Percentiles rank a stretch among this genome's conserved stretches.
Evolutionary conservation across 441 rosid genomes (phyloP).

Genomic region (Corymbia citriodora): DNA sequence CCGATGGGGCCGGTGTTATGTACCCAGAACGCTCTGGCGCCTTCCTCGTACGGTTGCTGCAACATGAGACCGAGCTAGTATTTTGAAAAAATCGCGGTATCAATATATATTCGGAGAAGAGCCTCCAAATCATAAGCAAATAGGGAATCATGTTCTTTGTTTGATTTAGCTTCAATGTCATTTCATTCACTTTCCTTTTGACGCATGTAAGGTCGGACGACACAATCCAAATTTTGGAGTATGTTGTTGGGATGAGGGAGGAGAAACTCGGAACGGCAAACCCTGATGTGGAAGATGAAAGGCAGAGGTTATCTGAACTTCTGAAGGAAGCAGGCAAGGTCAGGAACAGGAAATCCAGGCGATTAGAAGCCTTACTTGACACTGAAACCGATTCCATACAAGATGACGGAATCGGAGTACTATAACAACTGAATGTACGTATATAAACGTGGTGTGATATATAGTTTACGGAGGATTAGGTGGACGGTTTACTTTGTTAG

Average conservation of each 20-base stretch:
- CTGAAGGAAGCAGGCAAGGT: conserved; percentile 85
- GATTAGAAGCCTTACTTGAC: conserved; percentile 64
- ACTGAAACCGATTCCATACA: conserved; percentile 18
- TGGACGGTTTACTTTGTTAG: conserved; percentile 4
- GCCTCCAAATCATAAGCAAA: background rate
- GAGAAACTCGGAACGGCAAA: conserved; percentile 95
- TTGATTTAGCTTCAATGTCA: background rate
- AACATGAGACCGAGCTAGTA: background rate
- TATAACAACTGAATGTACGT: conserved; percentile 9
- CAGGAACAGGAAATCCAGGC: conserved; percentile 58
- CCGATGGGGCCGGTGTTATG: background rate
- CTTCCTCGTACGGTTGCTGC: conserved; percentile 21
- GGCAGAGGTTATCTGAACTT: conserved; percentile 58
- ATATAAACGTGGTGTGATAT: background rate
- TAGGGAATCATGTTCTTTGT: background rate
- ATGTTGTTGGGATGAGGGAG: conserved; percentile 76
- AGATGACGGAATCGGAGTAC: conserved; percentile 25
- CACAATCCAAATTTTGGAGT: conserved; percentile 76
- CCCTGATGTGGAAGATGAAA: conserved; percentile 85
- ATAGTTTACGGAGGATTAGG: conserved; percentile 7
- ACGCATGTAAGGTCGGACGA: conserved; percentile 52
- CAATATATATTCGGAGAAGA: background rate
- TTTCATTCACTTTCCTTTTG: background rate
- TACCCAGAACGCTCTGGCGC: conserved; percentile 40
- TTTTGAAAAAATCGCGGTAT: background rate